These are phyloP conservation scores for Candida maesae DNA, from an alignment of 805 yeast species.

Conservation along the genomic window DNA sequence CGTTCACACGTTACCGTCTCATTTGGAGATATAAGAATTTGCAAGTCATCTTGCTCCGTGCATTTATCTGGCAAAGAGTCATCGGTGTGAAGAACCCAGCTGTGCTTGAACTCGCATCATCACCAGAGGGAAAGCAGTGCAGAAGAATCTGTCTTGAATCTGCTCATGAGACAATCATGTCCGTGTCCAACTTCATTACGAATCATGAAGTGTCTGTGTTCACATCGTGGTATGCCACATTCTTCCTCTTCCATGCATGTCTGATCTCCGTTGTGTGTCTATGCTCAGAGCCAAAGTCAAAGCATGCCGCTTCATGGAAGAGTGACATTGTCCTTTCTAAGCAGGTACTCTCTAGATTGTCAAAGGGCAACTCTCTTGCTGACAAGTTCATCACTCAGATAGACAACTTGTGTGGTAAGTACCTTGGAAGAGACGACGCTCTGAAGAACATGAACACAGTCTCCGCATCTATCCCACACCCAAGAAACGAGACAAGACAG, in stretches of 20 bases:
- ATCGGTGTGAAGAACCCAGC: constrained; percentile 35
- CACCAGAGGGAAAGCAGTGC: constrained; percentile 46
- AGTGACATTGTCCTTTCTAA: constrained; percentile 41
- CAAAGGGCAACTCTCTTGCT: constrained; percentile 44
- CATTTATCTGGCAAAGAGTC: constrained; percentile 53
- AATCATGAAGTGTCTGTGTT: constrained; percentile 40
- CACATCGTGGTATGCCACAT: constrained; percentile 61
- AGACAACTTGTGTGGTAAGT: constrained; percentile 37
- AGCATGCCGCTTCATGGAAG: constrained; percentile 42
- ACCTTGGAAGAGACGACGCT: constrained; percentile 18
- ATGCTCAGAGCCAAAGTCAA: constrained; percentile 46
- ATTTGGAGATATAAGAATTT: constrained; percentile 58
- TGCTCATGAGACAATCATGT: constrained; percentile 48
- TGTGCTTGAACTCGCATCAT: constrained; percentile 30
- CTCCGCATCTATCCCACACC: constrained; percentile 9
- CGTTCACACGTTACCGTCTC: constrained; percentile 47
- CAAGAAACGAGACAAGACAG: not conserved
- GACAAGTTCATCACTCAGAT: constrained; percentile 42
- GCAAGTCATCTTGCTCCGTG: constrained; percentile 51
- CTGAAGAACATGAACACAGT: constrained; percentile 8
- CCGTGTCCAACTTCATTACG: constrained; percentile 40
- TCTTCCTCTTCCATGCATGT: constrained; percentile 60
- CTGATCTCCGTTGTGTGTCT: constrained; percentile 53
- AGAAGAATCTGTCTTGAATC: constrained; percentile 46
- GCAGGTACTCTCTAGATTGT: constrained; percentile 33